Percentiles rank a stretch among this genome's conserved stretches.
Conservation (phyloP, 2,329 filamentous ascomycete species). For the Fusarium musae region DNA sequence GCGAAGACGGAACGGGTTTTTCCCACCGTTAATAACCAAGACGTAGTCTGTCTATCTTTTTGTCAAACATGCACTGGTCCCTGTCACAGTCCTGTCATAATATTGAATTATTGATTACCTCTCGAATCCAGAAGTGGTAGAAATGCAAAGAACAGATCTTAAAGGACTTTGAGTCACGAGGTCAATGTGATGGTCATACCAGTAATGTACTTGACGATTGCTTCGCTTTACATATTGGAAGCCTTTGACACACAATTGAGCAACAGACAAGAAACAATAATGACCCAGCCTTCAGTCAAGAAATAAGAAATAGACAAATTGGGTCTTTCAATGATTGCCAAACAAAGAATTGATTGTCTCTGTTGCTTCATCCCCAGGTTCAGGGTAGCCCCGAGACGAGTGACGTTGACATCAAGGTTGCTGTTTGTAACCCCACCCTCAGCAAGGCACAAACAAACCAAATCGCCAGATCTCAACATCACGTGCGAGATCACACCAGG, state of each 20-base stretch:
- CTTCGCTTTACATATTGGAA: background rate
- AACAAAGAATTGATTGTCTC: background rate
- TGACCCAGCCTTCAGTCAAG: background rate
- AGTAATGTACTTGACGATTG: background rate
- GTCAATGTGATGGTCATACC: too few relatives aligned
- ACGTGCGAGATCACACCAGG: slow-evolving; percentile 41
- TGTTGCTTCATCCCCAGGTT: slow-evolving; percentile 19
- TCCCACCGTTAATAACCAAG: background rate
- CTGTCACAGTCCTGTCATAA: background rate
- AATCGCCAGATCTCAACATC: slow-evolving; percentile 32
- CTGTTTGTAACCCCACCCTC: slow-evolving; percentile 37
- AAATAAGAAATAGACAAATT: background rate
- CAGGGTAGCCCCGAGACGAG: slow-evolving; percentile 33
- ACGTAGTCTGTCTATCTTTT: too few relatives aligned
- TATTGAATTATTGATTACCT: background rate
- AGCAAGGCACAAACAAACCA: slow-evolving; percentile 41
- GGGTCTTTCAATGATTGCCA: background rate
- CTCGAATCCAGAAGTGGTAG: too few relatives aligned
- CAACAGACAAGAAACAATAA: background rate
- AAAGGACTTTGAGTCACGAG: background rate
- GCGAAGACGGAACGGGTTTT: background rate
- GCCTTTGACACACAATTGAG: background rate
- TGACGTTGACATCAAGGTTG: slow-evolving; percentile 44
- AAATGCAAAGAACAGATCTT: too few relatives aligned
- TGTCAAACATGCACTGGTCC: background rate